phyloP scores from a whole-genome alignment of 2,329 filamentous ascomycete species.

The Phyllosticta citrichinensis region DNA sequence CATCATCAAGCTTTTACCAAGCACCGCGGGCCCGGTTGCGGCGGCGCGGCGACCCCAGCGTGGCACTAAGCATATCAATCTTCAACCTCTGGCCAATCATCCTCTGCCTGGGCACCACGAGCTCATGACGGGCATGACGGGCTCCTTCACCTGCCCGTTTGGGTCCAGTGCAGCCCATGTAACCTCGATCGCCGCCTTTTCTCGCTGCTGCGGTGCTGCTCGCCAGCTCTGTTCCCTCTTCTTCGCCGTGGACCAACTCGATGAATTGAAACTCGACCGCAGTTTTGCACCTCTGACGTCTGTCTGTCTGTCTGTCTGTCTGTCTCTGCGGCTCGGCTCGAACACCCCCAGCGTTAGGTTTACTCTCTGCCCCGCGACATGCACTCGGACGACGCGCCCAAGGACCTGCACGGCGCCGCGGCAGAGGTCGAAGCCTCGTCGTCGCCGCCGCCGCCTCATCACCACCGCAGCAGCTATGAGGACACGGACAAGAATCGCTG shows the following conservation, averaged over 20 bases:
- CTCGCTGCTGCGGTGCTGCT: neutral
- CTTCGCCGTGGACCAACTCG: neutral
- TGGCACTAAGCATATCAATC: neutral
- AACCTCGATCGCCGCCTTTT: neutral
- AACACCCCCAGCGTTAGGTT: neutral
- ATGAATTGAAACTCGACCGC: neutral
- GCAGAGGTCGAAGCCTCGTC: neutral
- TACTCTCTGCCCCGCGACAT: neutral
- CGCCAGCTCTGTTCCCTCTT: neutral
- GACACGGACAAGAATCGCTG: conserved; percentile 24
- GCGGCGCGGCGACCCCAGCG: neutral
- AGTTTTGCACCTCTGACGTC: neutral
- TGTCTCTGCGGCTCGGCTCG: neutral
- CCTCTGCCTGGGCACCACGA: neutral
- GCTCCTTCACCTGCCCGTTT: neutral
- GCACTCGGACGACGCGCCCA: neutral
- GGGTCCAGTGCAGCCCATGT: neutral
- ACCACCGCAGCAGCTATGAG: conserved; percentile 11
- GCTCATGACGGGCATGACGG: neutral
- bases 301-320: too few species aligned
- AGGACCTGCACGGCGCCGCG: conserved; percentile 1
- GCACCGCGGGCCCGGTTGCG: neutral
- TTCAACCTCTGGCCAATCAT: neutral
- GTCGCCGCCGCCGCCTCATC: neutral
- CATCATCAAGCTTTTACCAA: neutral